These are phyloP conservation scores for Aspergillus aculeatinus DNA, from an alignment of 2,329 filamentous ascomycete species.

Conservation along the genomic window DNA sequence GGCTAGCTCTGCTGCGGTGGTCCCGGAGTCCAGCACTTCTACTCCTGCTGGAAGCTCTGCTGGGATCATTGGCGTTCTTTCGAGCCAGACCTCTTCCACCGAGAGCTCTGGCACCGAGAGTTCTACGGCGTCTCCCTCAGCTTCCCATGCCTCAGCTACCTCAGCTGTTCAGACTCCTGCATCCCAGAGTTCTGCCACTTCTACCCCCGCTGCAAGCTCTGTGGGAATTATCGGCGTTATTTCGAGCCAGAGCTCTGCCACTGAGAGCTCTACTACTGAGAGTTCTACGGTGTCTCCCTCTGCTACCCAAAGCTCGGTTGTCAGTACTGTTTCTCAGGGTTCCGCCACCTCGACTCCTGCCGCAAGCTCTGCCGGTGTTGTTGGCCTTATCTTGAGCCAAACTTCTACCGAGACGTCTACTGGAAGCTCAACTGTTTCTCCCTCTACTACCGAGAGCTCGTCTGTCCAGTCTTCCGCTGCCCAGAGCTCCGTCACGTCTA, in stretches of 20 bases:
- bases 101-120: background rate
- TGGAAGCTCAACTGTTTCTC: too few species aligned
- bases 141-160: background rate
- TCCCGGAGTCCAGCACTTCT: background rate
- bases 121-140: background rate
- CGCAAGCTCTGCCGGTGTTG: too few species aligned
- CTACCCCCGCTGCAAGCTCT: conserved; percentile 1
- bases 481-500: background rate
- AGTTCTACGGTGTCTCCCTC: too few species aligned
- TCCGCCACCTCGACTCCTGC: too few species aligned
- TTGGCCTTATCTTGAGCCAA: too few species aligned
- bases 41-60: background rate
- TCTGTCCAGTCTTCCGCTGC: background rate
- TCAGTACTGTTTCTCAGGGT: too few species aligned
- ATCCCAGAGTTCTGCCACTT: background rate
- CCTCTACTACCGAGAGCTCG: too few species aligned
- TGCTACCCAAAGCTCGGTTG: too few species aligned
- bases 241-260: conserved; percentile 1
- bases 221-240: background rate
- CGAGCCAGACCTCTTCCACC: background rate
- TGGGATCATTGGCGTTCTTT: background rate
- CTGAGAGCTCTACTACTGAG: background rate
- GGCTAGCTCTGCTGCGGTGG: background rate
- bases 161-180: background rate
- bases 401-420: too few species aligned